Conservation (phyloP, 768 basidiomycete genomes). For the Cyclocybe cylindracea region DNA sequence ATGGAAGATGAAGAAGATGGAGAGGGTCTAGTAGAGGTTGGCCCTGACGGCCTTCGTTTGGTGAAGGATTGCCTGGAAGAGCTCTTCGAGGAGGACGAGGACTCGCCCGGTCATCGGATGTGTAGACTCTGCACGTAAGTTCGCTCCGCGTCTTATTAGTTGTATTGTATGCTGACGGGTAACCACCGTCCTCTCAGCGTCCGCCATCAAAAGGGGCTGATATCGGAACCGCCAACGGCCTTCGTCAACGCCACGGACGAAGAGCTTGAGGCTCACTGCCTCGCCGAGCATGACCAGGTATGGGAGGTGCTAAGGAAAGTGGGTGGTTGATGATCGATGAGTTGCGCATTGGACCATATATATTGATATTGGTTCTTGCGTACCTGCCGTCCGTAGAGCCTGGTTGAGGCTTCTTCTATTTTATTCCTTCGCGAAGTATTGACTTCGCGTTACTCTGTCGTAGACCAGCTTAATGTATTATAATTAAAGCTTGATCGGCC, state of each 20-base stretch:
- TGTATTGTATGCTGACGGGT: not conserved
- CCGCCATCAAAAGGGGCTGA: constrained; percentile 32
- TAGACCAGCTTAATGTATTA: too few species aligned
- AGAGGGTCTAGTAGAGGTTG: constrained; percentile 37
- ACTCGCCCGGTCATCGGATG: constrained; percentile 22
- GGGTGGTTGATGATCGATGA: not conserved
- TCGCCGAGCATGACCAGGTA: constrained; percentile 45
- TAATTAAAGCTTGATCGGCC: too few species aligned
- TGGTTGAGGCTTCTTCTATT: not conserved
- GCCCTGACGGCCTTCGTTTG: constrained; percentile 41
- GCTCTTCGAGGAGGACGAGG: constrained; percentile 38
- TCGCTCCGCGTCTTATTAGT: not conserved
- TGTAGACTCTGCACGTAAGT: constrained; percentile 60
- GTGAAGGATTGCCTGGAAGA: constrained; percentile 42
- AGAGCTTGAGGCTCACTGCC: constrained; percentile 49
- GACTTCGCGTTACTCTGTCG: too few species aligned
- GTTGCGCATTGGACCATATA: too few species aligned
- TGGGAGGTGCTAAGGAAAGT: constrained; percentile 46
- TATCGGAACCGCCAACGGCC: constrained; percentile 29
- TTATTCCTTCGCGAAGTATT: too few species aligned
- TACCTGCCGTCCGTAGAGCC: not conserved
- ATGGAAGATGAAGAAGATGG: constrained; percentile 32
- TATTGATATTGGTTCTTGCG: not conserved
- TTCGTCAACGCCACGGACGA: constrained; percentile 40
- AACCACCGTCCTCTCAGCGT: constrained; percentile 22